Percentiles rank a stretch among this genome's conserved stretches.
phyloP scores from a whole-genome alignment of 2,329 filamentous ascomycete genomes.

The Fusarium begoniae region DNA sequence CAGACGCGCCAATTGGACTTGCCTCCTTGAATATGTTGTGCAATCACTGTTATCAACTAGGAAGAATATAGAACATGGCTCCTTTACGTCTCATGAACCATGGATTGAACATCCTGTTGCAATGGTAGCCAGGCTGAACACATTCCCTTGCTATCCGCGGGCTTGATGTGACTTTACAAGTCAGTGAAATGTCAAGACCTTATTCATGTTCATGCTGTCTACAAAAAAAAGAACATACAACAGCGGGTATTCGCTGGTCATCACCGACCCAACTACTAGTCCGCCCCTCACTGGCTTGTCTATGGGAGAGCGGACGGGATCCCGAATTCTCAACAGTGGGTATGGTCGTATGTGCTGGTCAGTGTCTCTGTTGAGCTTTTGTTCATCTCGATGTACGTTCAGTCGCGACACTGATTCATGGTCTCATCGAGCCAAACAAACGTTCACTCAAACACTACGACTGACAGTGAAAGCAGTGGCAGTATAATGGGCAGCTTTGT shows the following conservation, averaged over 20 bases:
- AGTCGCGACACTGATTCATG: neutral
- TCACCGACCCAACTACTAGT: slow-evolving; percentile 3
- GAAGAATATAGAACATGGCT: accelerated
- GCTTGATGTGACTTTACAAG: too few relatives aligned
- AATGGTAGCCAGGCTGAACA: neutral
- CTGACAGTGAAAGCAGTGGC: neutral
- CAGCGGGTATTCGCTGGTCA: slow-evolving; percentile 5
- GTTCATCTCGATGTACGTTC: neutral
- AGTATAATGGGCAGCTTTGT: neutral
- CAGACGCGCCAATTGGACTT: accelerated
- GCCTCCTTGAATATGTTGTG: accelerated
- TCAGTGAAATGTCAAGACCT: neutral
- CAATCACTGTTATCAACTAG: too few relatives aligned
- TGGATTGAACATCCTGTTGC: too few relatives aligned
- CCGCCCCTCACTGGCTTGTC: slow-evolving; percentile 5
- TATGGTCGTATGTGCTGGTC: neutral
- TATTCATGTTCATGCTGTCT: neutral
- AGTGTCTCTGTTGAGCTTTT: neutral
- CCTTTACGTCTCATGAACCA: neutral
- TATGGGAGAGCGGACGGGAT: slow-evolving; percentile 6
- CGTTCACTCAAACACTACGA: neutral
- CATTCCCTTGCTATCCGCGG: accelerated
- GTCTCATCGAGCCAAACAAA: too few relatives aligned
- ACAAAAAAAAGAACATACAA: neutral
- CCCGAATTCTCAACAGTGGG: slow-evolving; percentile 5